phyloP scores from a whole-genome alignment of 2,329 filamentous ascomycete species.

The Tolypocladium sp. region DNA sequence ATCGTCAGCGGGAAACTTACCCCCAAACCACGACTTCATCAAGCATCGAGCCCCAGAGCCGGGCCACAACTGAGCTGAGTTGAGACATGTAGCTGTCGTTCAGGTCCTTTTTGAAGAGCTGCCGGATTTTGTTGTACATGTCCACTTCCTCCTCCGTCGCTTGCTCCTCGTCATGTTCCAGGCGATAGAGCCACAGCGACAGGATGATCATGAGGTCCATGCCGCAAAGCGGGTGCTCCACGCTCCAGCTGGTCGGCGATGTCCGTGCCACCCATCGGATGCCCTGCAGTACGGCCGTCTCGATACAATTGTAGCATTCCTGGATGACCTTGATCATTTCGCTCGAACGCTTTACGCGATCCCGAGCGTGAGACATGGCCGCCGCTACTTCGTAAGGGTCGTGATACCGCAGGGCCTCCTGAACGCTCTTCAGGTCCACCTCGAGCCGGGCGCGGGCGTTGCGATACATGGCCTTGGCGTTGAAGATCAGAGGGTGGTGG shows the following conservation, averaged over 20 bases:
- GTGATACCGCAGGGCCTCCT: conserved; percentile 94
- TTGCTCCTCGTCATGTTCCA: conserved; percentile 96
- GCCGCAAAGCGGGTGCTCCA: conserved; percentile 93
- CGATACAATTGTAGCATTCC: conserved; percentile 95
- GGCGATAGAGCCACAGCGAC: conserved; percentile 94
- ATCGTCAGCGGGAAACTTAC: conserved; percentile 50
- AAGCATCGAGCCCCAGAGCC: conserved; percentile 95
- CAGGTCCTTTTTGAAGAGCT: conserved; percentile 83
- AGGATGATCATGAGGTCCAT: conserved; percentile 97
- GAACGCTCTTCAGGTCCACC: conserved; percentile 90
- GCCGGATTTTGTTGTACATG: conserved; percentile 90
- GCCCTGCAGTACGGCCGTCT: conserved; percentile 87
- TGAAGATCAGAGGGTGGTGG: conserved; percentile 95
- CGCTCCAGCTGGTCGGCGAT: conserved; percentile 96
- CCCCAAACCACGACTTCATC: conserved; percentile 99
- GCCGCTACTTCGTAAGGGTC: conserved; percentile 95
- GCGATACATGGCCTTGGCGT: conserved; percentile 93
- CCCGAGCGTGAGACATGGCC: conserved; percentile 88
- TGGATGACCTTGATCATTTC: conserved; percentile 99
- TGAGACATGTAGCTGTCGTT: conserved; percentile 74
- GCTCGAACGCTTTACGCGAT: conserved; percentile 86
- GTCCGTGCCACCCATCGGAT: conserved; percentile 98
- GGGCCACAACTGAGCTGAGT: conserved; percentile 88
- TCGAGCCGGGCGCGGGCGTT: conserved; percentile 88
- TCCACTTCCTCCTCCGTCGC: conserved; percentile 72